Evolutionary conservation across 1,284 basidiomycete genomes (phyloP).

Genomic region (Baeospora myosura): DNA sequence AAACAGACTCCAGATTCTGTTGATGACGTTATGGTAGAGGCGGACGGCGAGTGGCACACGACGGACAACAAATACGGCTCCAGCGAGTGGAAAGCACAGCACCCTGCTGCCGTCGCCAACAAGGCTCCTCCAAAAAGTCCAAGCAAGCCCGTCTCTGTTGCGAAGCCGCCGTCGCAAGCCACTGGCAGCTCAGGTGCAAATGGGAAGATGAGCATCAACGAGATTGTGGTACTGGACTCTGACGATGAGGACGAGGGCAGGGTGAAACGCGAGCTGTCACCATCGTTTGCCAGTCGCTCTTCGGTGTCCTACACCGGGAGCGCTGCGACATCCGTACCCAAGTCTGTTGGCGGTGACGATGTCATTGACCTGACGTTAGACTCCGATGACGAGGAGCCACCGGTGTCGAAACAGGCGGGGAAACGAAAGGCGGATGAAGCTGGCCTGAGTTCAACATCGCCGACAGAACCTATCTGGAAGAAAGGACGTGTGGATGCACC

Average conservation of each 20-base stretch:
- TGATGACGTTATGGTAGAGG: constrained; percentile 90
- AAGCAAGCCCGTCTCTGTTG: constrained; percentile 24
- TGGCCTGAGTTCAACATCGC: constrained; percentile 34
- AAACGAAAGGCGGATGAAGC: constrained; percentile 55
- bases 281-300: constrained; percentile 42
- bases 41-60: constrained; percentile 94
- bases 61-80: constrained; percentile 81
- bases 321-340: constrained; percentile 16
- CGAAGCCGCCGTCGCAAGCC: constrained; percentile 18
- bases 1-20: constrained; percentile 68
- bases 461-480: constrained; percentile 66
- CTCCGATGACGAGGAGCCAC: constrained; percentile 58
- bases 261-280: constrained; percentile 66
- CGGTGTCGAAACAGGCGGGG: constrained; percentile 21
- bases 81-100: constrained; percentile 53
- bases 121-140: constrained; percentile 21
- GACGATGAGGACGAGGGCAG: constrained; percentile 71
- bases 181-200: constrained; percentile 15
- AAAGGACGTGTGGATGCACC: constrained; percentile 54
- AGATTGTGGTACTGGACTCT: constrained; percentile 72
- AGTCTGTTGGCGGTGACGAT: constrained; percentile 25
- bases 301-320: constrained; percentile 24
- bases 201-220: constrained; percentile 33
- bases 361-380: constrained; percentile 79
- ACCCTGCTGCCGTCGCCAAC: constrained; percentile 26